Base-by-base conservation (phyloP, 495 filamentous ascomycete species). In the Trichodelitschia bisporula region DNA sequence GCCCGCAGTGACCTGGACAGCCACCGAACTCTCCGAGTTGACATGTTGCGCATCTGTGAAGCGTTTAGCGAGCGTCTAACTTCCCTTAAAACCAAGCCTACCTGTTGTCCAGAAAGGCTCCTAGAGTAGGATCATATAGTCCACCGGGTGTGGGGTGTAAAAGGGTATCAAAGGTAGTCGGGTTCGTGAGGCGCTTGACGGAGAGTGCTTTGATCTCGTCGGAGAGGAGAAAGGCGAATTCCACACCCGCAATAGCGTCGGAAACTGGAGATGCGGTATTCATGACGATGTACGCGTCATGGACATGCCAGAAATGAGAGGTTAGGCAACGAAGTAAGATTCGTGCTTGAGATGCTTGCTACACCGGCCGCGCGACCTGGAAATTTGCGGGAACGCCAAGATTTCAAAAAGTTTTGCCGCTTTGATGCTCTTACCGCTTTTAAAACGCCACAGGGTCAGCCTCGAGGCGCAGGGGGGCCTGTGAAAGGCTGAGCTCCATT, bases 1-100 rank as follows among this genome's bases (percentile, higher is more conserved):
- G 86, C 29, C 89, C 89, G 19, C 69, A 62, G 55, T 99, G 89
- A 35, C 89, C 89, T 6, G 86, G 80, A 49, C 86, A 99, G 31
- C 65, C 5, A n/a, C n/a, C n/a, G 18, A 38, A 16, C 37, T 64
- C 66, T 39, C 66, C 67, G 40, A 82, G 59, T 38, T 78, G 72
- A 47, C 83, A 93, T 53, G 83, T 93, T 42, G 77, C 66, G 53
- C 83, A 93, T 40, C 83, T 93, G 45, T 15, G 35, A 11, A 18
- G 11, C 8, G 10, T 24, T 15, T 15, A 21, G 34, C 34, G 35
- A 36, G 23, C 4, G 3, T 14, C 26, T 15, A 16, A 32, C 8
- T 29, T 8, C 15, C 4, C 3, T 24, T 8, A 8, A 24, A 13
- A 9, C 14, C 14, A 29, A 11, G 50, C 75, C 61, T 63, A 91